These are phyloP conservation scores for Umbilicus rupestris DNA, from an alignment of 164 flowering plant genomes.

Conservation along the genomic window DNA sequence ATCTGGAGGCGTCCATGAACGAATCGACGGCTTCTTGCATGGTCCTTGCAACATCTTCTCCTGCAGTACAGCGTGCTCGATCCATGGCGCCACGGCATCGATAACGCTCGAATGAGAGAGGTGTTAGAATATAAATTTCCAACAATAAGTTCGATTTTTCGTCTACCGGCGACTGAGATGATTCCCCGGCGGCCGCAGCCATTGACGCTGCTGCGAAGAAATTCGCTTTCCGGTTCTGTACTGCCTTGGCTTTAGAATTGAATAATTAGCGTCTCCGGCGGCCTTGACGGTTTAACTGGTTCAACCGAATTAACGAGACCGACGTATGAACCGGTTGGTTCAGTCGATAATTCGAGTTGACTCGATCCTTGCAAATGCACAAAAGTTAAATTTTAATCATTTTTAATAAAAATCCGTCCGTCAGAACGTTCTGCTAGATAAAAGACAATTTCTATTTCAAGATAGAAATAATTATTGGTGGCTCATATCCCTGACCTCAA, in stretches of 20 bases:
- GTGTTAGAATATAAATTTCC: no score
- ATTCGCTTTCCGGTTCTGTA: neutral
- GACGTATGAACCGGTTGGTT: neutral
- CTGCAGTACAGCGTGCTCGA: conserved; percentile 58
- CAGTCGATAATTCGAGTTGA: neutral
- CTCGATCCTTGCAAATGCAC: no score
- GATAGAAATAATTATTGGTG: no score
- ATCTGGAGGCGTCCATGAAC: conserved; percentile 29
- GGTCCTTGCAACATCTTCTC: conserved; percentile 36
- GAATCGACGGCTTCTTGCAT: conserved; percentile 37
- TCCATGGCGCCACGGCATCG: conserved; percentile 34
- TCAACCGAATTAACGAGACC: neutral
- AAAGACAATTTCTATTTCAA: no score
- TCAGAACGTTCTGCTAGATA: no score
- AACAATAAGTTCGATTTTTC: conserved; percentile 16
- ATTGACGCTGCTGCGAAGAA: neutral
- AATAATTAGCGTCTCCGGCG: neutral
- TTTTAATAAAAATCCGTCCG: no score
- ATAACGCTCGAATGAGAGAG: conserved; percentile 9
- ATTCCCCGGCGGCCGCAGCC: neutral
- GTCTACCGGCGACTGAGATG: conserved; percentile 10
- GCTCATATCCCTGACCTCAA: no score
- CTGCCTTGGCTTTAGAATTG: neutral
- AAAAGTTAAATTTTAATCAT: no score
- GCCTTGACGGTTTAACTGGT: neutral